phyloP scores from a whole-genome alignment of 371 early-diverging fungal genomes.

The Mucor circinelloides region DNA sequence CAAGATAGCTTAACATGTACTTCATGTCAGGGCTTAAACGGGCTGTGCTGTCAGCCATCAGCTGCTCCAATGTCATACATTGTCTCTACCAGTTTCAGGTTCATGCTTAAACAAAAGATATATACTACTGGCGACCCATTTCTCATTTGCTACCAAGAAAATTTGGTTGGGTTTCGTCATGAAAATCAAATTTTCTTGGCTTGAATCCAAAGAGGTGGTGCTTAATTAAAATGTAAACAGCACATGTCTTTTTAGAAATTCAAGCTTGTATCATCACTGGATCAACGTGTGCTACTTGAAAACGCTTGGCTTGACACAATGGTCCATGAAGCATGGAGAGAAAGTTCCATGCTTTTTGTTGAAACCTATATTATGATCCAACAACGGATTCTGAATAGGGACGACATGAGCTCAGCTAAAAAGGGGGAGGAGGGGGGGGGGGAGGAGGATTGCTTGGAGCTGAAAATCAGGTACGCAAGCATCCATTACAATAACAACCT shows the following conservation, averaged over 20 bases:
- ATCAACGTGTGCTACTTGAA: background rate
- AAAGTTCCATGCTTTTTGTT: background rate
- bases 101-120: background rate
- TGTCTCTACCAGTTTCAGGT: too few relatives aligned
- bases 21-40: too few relatives aligned
- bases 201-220: background rate
- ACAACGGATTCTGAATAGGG: background rate
- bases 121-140: background rate
- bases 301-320: background rate
- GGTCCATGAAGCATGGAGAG: background rate
- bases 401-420: background rate
- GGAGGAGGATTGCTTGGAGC: too few relatives aligned
- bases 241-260: background rate
- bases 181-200: background rate
- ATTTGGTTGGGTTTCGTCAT: background rate
- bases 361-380: background rate
- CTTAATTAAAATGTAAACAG: background rate
- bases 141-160: background rate
- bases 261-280: background rate
- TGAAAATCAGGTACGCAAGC: background rate
- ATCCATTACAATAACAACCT: too few relatives aligned
- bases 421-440: too few relatives aligned
- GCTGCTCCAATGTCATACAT: too few relatives aligned
- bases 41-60: too few relatives aligned
- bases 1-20: background rate